Base-by-base conservation (phyloP, 139 green algal species). In the Astrephomene gubernaculifera region DNA sequence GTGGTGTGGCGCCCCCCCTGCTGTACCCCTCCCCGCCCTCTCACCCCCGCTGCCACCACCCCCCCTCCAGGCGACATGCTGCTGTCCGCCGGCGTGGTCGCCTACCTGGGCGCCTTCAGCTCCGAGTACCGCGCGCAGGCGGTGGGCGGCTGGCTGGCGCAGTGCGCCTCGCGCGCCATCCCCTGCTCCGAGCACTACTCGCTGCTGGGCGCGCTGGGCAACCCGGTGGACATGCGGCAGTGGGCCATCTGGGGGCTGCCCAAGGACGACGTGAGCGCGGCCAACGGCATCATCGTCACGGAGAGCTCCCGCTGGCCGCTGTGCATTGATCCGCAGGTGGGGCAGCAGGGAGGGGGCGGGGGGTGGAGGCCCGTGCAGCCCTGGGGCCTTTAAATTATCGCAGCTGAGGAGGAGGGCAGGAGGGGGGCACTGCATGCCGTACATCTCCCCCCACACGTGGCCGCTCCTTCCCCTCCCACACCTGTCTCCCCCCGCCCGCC, bases 211-310 rank as follows among this genome's bases (percentile, higher is more conserved):
- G 86, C 92, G 60, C 89, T 97, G 67, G 91, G 91, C 3, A 92
- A 96, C 36, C 92, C 94, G 21, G 95, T 98, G 60, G 86, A 88
- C 6, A 90, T 96, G 45, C 87, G 93, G 1, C 87, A 94, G 29
- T 98, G 95, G 95, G 93, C 87, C 60, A 96, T 96, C 45, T 91
- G 91, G 83, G 95, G 95, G 38, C 82, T 98, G 69, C 95, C 94
- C 3, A 94, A 95, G 39, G 95, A 98, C 83, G 86, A 91, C 45
- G 93, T 97, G 49, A 95, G 88, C 54, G 94, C 92, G 33, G 94
- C 95, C 63, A 98, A 98, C 63, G 95, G 86, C 31, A 96, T 98
- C 74, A 82, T 91, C 52, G 63, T 91, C 27, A 45, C 6, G 31
- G 69, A 91, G 35, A 84, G 78, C 19, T 84, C 90, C 10, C 80